Conservation (phyloP, 768 basidiomycete species). For the Phylloporus arenicola region DNA sequence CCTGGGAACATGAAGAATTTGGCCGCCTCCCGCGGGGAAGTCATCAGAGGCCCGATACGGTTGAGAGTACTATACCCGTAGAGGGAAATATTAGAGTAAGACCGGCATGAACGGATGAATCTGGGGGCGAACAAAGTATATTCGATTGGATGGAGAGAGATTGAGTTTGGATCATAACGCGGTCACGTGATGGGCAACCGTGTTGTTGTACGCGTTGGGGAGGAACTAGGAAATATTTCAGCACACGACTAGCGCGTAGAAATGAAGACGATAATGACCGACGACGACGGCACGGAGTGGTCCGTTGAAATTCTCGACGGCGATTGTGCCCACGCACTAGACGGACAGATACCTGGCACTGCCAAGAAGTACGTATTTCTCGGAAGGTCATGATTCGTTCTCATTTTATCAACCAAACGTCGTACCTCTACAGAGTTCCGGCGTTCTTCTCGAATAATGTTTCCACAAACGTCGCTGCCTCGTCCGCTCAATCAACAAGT, state of each 20-base stretch:
- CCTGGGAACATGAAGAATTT: no score
- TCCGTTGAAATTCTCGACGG: conserved; percentile 30
- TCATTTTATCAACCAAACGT: conserved; percentile 4
- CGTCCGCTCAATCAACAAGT: not conserved
- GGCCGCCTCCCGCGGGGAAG: no score
- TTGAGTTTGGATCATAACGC: no score
- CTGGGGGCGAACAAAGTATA: no score
- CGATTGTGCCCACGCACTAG: conserved; percentile 4
- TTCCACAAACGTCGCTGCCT: conserved; percentile 7
- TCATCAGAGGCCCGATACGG: no score
- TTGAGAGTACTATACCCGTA: no score
- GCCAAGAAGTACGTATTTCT: conserved; percentile 14
- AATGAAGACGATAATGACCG: conserved; percentile 12
- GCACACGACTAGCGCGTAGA: conserved; percentile 1
- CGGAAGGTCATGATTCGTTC: conserved; percentile 10
- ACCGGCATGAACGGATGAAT: no score
- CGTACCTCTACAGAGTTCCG: conserved; percentile 11
- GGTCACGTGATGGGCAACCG: no score
- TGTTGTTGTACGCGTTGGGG: conserved; percentile 1
- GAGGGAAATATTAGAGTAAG: no score
- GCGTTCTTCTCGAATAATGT: conserved; percentile 13
- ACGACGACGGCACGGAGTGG: conserved; percentile 24
- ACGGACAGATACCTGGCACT: conserved; percentile 16
- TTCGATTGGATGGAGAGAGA: no score
- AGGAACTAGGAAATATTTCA: not conserved